Evolutionary conservation across 768 basidiomycete species (phyloP).

Genomic region (Lactifluus echinatus): DNA sequence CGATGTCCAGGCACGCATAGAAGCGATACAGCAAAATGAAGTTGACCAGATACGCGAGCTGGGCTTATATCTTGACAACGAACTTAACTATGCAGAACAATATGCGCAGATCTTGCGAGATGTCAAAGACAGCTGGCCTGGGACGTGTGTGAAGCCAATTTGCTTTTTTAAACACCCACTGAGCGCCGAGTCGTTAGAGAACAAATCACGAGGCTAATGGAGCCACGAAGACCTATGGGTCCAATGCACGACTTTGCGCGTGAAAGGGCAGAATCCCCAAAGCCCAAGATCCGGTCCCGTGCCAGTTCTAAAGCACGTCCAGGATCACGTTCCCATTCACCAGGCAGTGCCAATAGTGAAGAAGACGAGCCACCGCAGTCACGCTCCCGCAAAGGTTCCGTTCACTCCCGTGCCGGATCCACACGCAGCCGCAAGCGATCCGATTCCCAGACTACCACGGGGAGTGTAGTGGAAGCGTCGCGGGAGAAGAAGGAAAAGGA

Average conservation of each 20-base stretch:
- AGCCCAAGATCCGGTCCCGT: conserved; percentile 10
- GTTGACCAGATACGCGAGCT: conserved; percentile 62
- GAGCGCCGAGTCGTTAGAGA: conserved; percentile 6
- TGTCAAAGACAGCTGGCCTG: conserved; percentile 57
- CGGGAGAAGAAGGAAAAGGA: conserved; percentile 35
- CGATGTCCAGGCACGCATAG: conserved; percentile 75
- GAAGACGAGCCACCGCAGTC: conserved; percentile 2
- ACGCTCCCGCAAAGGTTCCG: conserved; percentile 22
- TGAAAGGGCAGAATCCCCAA: conserved; percentile 6
- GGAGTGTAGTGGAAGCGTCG: conserved; percentile 29
- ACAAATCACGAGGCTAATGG: conserved; percentile 8
- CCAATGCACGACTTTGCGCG: conserved; percentile 18
- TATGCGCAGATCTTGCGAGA: conserved; percentile 69
- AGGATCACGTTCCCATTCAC: conserved; percentile 6
- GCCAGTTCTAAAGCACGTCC: conserved; percentile 9
- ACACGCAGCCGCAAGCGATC: conserved; percentile 49
- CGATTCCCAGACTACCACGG: conserved; percentile 42
- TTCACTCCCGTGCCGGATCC: conserved; percentile 36
- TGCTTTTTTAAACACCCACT: not conserved
- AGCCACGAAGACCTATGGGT: conserved; percentile 11
- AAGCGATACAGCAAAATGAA: conserved; percentile 74
- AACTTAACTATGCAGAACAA: conserved; percentile 64
- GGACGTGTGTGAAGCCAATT: conserved; percentile 37
- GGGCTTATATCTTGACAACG: conserved; percentile 59
- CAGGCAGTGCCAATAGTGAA: conserved; percentile 1